Percentiles rank a stretch among this genome's conserved stretches.
Evolutionary conservation across 495 filamentous ascomycete species (phyloP).

Genomic region (Cenococcum geophilum): DNA sequence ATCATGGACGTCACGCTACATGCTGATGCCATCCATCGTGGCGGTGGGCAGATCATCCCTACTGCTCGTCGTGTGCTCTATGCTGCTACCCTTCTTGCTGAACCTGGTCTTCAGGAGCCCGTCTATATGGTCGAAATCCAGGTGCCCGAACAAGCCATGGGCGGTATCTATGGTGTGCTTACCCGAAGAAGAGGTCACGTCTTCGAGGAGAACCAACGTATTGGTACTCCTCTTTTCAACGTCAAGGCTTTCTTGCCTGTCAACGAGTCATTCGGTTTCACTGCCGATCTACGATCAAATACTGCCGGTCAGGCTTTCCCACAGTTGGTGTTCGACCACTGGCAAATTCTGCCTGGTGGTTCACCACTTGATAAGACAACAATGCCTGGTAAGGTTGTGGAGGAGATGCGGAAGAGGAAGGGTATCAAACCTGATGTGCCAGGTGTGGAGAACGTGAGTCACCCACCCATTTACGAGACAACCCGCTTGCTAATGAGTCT

Average conservation of each 20-base stretch:
- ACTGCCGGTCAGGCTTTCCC: slow-evolving; percentile 99
- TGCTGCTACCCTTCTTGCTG: slow-evolving; percentile 83
- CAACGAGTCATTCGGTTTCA: slow-evolving; percentile 99
- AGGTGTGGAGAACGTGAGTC: slow-evolving; percentile 86
- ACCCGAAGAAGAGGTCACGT: slow-evolving; percentile 98
- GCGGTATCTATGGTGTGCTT: slow-evolving; percentile 99
- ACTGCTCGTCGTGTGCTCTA: slow-evolving; percentile 97
- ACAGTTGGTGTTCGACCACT: slow-evolving; percentile 97
- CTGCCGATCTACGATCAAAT: slow-evolving; percentile 84
- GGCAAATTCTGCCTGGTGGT: slow-evolving; percentile 89
- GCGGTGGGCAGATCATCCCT: slow-evolving; percentile 97
- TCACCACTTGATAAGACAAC: slow-evolving; percentile 79
- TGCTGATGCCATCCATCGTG: slow-evolving; percentile 98
- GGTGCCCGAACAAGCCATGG: slow-evolving; percentile 97
- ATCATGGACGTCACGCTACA: slow-evolving; percentile 99
- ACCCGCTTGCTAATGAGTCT: slow-evolving; percentile 46
- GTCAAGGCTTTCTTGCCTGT: slow-evolving; percentile 99
- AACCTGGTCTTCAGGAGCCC: slow-evolving; percentile 87
- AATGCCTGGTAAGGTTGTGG: slow-evolving; percentile 79
- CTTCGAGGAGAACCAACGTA: slow-evolving; percentile 95
- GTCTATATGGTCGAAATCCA: slow-evolving; percentile 99
- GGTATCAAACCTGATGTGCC: slow-evolving; percentile 95
- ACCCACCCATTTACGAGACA: background rate
- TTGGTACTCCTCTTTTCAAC: slow-evolving; percentile 97
- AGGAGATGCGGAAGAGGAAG: slow-evolving; percentile 95